A percentile compares a stretch with the other conserved stretches of the same genome.
Conservation (phyloP, 2,329 filamentous ascomycete species). For the Phialocephala subalpina region DNA sequence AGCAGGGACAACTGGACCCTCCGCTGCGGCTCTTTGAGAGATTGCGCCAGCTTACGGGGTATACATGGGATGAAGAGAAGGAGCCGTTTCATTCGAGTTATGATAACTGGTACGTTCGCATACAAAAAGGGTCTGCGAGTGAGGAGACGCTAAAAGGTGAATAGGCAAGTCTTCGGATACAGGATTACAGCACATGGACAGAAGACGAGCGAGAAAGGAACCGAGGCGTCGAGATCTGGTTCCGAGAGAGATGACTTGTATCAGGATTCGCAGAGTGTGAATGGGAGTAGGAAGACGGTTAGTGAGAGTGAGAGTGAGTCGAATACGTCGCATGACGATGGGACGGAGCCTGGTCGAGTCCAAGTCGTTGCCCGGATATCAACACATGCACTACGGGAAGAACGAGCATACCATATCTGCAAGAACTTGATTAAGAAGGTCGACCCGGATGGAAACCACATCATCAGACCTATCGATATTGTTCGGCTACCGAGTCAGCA, state of each 20-base stretch:
- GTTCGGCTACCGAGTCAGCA: conserved; percentile 73
- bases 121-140: not conserved
- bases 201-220: conserved; percentile 39
- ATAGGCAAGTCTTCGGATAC: conserved; percentile 72
- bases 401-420: conserved; percentile 86
- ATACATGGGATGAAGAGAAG: conserved; percentile 75
- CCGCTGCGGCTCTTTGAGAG: conserved; percentile 76
- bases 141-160: conserved; percentile 6
- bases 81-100: conserved; percentile 74
- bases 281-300: conserved; percentile 6
- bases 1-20: conserved; percentile 58
- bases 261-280: conserved; percentile 23
- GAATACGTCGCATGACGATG: conserved; percentile 28
- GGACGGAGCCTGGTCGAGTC: conserved; percentile 21
- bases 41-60: conserved; percentile 75
- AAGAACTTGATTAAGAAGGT: conserved; percentile 75
- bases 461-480: conserved; percentile 82
- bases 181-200: conserved; percentile 45
- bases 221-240: conserved; percentile 47
- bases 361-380: conserved; percentile 83
- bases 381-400: conserved; percentile 81
- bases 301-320: conserved; percentile 40
- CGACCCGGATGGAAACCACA: conserved; percentile 78
- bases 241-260: conserved; percentile 28
- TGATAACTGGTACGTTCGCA: conserved; percentile 76